Evolutionary conservation across 345 rosid genomes (phyloP).

Genomic region (Populus alba): DNA sequence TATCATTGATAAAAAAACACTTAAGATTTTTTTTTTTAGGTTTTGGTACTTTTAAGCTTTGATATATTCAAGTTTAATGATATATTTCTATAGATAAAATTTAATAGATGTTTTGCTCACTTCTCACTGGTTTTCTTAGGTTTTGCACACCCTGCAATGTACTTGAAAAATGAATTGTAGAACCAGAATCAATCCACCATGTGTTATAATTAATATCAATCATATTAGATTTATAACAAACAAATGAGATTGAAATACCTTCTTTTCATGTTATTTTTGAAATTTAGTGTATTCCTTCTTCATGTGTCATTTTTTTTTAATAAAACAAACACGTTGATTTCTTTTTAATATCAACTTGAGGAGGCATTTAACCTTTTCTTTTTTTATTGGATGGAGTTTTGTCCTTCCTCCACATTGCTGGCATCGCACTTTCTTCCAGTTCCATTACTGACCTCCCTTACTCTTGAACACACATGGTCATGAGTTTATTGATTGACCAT

Average conservation of each 20-base stretch:
- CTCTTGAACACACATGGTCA: background rate
- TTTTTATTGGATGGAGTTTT: background rate
- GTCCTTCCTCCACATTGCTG: fast-evolving
- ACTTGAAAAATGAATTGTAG: background rate
- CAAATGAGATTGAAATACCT: too few species aligned
- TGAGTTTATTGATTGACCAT: background rate
- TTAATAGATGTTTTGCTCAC: background rate
- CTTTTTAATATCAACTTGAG: background rate
- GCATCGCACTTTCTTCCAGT: background rate
- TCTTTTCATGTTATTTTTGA: too few species aligned
- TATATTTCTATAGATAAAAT: too few species aligned
- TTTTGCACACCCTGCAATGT: background rate
- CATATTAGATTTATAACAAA: too few species aligned
- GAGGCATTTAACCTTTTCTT: background rate
- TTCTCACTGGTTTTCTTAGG: background rate
- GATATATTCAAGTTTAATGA: too few species aligned
- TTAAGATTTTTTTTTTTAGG: too few species aligned
- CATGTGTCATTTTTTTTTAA: background rate
- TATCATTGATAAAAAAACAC: too few species aligned
- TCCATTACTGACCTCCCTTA: background rate
- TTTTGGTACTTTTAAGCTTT: too few species aligned
- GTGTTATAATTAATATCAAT: background rate
- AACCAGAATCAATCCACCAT: background rate
- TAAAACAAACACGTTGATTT: background rate
- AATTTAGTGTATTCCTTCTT: too few species aligned